Evolutionary conservation across 352 stramenopile species (phyloP), one percentile per base, ranked within the genome.

Genomic region (Phytophthora fragariaefolia): DNA sequence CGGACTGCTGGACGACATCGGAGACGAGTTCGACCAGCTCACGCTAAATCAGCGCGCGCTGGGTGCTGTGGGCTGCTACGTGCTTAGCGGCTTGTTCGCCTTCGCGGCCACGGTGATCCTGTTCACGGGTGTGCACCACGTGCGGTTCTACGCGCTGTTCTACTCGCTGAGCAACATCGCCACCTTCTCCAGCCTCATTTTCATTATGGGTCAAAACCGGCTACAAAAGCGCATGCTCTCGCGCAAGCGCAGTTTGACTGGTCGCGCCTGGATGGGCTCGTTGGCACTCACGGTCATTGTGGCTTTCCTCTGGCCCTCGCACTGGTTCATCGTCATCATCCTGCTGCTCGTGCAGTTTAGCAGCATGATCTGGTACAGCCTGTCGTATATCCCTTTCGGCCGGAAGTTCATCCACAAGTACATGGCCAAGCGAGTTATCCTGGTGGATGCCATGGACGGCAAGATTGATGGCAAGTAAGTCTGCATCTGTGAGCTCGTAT

Each of bases 281-380:
- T 66, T 88, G 53, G 66, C 45, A 5, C 62, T 84, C 18, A 79
- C 77, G 18, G 15, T 85, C 10, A 23, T 83, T n/a, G 58, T 88
- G 38, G 77, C 79, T 23, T 61, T 84, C 43, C 64, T 79, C 15
- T 85, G 80, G 63, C 63, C 74, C 9, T 64, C 56, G 30, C 69
- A 79, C 61, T 81, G 76, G 61, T 77, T 82, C 46, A 69, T 82
- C 30, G 76, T 88, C 27, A 59, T 88, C n/a, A 32, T 85, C 24
- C 57, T 88, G 45, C 77, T 88, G 22, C 57, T 88, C 15, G 60
- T 74, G 51, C 79, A 88, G 68, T 84, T 82, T 66, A 28, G 53
- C 28, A 69, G 77, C 54, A 88, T 88, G 77, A 72, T 88, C 57
- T 88, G 77, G 77, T 88, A 88, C 75, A 75, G 75, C 48, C 6